Conservation (phyloP, 2,329 filamentous ascomycete species). For the Trichophyton rubrum region DNA sequence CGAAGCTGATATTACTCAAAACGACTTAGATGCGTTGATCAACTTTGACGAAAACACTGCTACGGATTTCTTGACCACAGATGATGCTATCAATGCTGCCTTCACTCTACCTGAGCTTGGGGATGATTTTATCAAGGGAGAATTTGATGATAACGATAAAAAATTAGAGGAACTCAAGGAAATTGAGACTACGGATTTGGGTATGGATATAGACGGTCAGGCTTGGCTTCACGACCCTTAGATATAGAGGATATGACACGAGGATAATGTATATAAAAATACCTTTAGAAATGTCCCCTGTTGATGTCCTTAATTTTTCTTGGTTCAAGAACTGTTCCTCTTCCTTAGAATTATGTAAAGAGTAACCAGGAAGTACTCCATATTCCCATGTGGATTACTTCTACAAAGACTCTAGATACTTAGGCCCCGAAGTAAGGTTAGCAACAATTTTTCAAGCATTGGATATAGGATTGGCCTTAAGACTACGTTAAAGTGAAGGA, state of each 20-base stretch:
- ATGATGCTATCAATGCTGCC: constrained; percentile 16
- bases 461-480: neutral
- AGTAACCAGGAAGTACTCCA: neutral
- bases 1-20: constrained; percentile 33
- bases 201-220: neutral
- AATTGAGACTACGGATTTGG: constrained; percentile 2
- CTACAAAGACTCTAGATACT: neutral
- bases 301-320: neutral
- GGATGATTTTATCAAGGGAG: neutral
- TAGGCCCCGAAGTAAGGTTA: neutral
- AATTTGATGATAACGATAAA: constrained; percentile 14
- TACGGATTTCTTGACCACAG: constrained; percentile 24
- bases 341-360: too few species aligned
- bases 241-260: neutral
- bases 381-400: neutral
- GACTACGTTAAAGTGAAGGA: neutral
- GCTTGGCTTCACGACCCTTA: neutral
- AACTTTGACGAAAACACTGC: constrained; percentile 33
- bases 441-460: neutral
- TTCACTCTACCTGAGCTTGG: constrained; percentile 4
- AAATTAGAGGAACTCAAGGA: constrained; percentile 14
- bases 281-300: neutral
- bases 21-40: constrained; percentile 36
- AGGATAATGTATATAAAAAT: neutral
- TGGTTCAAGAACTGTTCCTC: too few species aligned